Evolutionary conservation across 192 early-diverging fungal genomes (phyloP).

Genomic region (Backusella tuberculispora): DNA sequence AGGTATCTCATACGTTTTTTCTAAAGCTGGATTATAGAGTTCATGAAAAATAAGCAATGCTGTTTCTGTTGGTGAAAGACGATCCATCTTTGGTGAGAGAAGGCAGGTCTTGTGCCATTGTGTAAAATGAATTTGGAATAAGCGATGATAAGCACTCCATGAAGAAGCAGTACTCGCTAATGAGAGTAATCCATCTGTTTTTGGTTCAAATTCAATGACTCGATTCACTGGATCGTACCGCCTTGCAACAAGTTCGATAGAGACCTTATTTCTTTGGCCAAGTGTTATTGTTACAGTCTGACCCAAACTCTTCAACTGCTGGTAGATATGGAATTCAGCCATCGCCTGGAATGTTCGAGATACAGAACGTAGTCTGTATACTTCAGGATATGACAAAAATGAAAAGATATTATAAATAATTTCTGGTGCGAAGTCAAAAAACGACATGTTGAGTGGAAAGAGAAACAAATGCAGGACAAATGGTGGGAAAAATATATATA

Average conservation of each 20-base stretch:
- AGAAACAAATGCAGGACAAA: constrained; percentile 16
- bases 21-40: constrained; percentile 33
- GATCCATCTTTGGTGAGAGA: not conserved
- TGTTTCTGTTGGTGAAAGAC: constrained; percentile 17
- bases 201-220: constrained; percentile 36
- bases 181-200: constrained; percentile 6
- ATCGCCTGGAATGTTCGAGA: constrained; percentile 1
- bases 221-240: constrained; percentile 25
- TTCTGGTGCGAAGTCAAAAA: constrained; percentile 31
- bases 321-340: constrained; percentile 23
- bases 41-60: constrained; percentile 28
- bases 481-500: constrained; percentile 14
- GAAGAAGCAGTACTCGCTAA: not conserved
- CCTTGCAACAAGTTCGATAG: constrained; percentile 10
- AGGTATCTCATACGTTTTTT: constrained; percentile 29
- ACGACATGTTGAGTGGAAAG: not conserved
- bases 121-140: constrained; percentile 32
- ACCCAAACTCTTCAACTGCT: not conserved
- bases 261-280: constrained; percentile 11
- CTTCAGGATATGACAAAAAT: constrained; percentile 23
- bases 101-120: constrained; percentile 19
- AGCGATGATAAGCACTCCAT: constrained; percentile 22
- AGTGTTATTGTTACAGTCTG: constrained; percentile 21
- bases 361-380: constrained; percentile 26
- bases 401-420: constrained; percentile 28